Conservation (phyloP, 495 filamentous ascomycete species). For the Podospora anserina region DNA sequence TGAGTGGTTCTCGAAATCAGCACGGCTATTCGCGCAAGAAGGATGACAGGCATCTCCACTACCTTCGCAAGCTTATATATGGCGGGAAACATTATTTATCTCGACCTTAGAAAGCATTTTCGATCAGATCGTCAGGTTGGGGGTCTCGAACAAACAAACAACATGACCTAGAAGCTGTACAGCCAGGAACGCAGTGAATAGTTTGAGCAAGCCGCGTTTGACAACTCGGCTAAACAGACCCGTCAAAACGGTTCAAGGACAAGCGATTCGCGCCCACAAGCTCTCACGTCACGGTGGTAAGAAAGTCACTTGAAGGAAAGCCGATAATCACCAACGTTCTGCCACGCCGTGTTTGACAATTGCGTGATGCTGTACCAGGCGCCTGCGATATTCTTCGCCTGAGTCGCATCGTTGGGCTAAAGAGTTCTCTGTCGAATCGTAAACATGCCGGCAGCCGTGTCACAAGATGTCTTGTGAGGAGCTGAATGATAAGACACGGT, state of each 20-base stretch:
- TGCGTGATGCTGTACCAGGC: neutral
- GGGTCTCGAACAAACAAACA: neutral
- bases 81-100: neutral
- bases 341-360: neutral
- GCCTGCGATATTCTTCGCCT: neutral
- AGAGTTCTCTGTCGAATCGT: neutral
- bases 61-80: neutral
- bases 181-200: neutral
- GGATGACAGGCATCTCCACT: neutral
- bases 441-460: neutral
- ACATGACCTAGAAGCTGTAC: neutral
- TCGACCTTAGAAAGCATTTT: neutral
- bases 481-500: constrained; percentile 13
- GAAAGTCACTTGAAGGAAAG: neutral
- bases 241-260: neutral
- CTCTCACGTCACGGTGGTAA: neutral
- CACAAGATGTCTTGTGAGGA: constrained; percentile 3
- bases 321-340: neutral
- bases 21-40: neutral
- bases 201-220: too few species aligned
- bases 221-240: neutral
- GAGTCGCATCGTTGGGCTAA: neutral
- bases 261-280: neutral
- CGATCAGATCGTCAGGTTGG: neutral
- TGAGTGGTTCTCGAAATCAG: neutral